Base-by-base conservation (phyloP, 192 early-diverging fungal species). In the Entomortierella parvispora region DNA sequence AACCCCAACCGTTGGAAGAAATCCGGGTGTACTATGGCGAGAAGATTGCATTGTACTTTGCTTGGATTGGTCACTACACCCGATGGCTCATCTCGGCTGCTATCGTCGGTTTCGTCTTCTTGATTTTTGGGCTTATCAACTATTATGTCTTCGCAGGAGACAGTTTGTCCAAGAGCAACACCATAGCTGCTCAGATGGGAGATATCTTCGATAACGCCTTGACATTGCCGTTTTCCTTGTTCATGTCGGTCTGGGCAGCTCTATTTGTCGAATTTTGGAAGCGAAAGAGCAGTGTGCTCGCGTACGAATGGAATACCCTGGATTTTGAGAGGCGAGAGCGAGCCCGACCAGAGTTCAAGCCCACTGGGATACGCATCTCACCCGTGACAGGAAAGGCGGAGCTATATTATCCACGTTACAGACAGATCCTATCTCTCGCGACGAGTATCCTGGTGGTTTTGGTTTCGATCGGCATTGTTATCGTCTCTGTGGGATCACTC, bases 1-100 rank as follows among this genome's bases (percentile, higher is more conserved):
- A 28, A n/a, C 17, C 52, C 0, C 85, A 87, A 50, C 86, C 86
- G 2, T 20, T 87, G 15, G 75, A 81, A 20, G 72, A 85, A 23
- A 81, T 88, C 34, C 71, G 82, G 40, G 64, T 59, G n/a, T 92
- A 92, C 65, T 91, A 87, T 63, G 91, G 91, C n/a, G 91, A 92
- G 74, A 81, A 85, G 57, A 77, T 89, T 50, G 90, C 86, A 12
- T 79, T 89, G 2, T 92, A 91, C 49, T 90, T 92, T 79, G 85
- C 88, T 25, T 92, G 88, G 86, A 68, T 91, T 37, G 86, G 86
- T 63, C 84, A 85, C 65, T 92, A 90, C 62, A 86, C 87, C 3
- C 63, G 82, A n/a, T 91, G 90, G 90, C 69, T 86, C 4, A 20
- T 60, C 26, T 42, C 60, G 28, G 87, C 89, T 7, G 75, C 88